Evolutionary conservation across 345 rosid species (phyloP).

Genomic region (Arabidopsis suecica): DNA sequence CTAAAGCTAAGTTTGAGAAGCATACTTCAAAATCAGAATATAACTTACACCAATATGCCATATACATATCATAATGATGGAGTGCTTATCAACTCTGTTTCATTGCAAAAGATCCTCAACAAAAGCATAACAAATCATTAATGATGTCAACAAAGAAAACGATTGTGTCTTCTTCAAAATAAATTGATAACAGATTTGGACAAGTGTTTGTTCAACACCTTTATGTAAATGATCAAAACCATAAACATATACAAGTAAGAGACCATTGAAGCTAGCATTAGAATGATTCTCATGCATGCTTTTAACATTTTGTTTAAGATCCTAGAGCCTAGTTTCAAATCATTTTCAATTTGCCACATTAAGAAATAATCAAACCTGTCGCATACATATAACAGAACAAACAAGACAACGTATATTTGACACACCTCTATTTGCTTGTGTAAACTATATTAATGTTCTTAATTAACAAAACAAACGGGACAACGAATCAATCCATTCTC

Average conservation of each 20-base stretch:
- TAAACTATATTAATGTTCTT: neutral
- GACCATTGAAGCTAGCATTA: neutral
- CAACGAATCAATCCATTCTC: slow-evolving; percentile 86
- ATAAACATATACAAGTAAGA: neutral
- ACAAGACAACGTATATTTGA: slow-evolving; percentile 75
- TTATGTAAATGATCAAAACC: neutral
- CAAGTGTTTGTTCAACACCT: neutral
- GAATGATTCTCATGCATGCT: neutral
- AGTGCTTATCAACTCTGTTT: neutral
- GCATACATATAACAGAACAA: slow-evolving; percentile 47
- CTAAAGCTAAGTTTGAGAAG: neutral
- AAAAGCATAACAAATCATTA: neutral
- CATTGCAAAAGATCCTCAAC: neutral
- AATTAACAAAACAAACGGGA: slow-evolving; percentile 59
- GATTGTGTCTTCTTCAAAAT: neutral
- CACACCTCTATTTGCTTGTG: slow-evolving; percentile 50
- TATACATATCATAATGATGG: neutral
- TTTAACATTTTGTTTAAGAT: neutral
- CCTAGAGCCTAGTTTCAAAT: too few species aligned
- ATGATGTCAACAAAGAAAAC: neutral
- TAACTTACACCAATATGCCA: too few species aligned
- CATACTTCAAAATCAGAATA: too few species aligned
- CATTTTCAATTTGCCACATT: neutral
- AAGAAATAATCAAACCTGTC: slow-evolving; percentile 9
- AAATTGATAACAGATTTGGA: neutral